A percentile compares a stretch with the other conserved stretches of the same genome.
phyloP scores from a whole-genome alignment of 768 basidiomycete genomes.

The Hygrophorus pudorinus region DNA sequence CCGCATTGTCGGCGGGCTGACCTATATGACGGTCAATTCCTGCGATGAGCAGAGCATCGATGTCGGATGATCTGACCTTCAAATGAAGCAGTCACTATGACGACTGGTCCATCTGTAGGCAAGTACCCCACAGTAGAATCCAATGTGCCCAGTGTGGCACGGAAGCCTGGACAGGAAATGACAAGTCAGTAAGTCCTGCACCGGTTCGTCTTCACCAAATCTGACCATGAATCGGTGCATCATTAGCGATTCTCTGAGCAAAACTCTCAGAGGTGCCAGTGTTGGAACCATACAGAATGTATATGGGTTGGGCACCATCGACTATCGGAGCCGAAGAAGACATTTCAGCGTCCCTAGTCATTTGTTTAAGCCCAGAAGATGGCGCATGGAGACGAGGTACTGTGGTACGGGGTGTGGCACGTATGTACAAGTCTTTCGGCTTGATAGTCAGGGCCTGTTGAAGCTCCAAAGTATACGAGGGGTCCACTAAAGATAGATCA shows the following conservation, averaged over 20 bases:
- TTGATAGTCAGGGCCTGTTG: conserved; percentile 39
- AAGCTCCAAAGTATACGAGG: conserved; percentile 31
- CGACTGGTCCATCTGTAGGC: conserved; percentile 33
- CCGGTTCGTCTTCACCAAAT: not conserved
- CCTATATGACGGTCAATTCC: conserved; percentile 13
- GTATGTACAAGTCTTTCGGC: conserved; percentile 31
- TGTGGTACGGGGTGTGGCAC: conserved; percentile 24
- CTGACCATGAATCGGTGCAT: conserved; percentile 27
- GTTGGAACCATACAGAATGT: conserved; percentile 37
- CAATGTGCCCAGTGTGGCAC: conserved; percentile 26
- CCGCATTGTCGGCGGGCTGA: conserved; percentile 39
- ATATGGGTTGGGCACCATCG: conserved; percentile 17
- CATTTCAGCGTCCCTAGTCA: not conserved
- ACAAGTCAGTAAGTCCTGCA: not conserved
- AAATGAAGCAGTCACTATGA: conserved; percentile 37
- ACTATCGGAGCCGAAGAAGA: not conserved
- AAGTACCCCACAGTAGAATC: conserved; percentile 27
- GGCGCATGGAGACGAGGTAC: conserved; percentile 11
- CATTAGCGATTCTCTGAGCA: conserved; percentile 32
- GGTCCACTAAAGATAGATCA: conserved; percentile 32
- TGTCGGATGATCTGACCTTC: conserved; percentile 22
- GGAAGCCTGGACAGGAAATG: conserved; percentile 23
- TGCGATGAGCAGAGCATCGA: not conserved
- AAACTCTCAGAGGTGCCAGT: conserved; percentile 40
- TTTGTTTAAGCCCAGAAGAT: conserved; percentile 10